Percentiles rank a stretch among this genome's conserved stretches.
Conservation (phyloP, 306 rosid genomes). For the Pachyrhizus erosus region DNA sequence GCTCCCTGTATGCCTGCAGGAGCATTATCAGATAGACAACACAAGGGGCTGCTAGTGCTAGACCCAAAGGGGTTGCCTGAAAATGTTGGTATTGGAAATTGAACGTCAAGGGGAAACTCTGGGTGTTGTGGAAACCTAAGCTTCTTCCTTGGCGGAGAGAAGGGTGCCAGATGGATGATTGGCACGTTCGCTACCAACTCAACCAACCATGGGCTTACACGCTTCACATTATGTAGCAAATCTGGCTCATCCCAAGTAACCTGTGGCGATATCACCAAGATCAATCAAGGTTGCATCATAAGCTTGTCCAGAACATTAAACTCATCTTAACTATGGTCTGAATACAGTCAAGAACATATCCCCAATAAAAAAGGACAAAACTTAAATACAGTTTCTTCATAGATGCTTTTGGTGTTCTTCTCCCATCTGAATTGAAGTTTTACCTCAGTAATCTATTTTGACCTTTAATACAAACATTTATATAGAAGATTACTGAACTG, state of each 20-base stretch:
- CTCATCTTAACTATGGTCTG: not conserved
- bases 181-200: slow-evolving; percentile 87
- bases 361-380: not conserved
- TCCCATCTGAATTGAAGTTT: not conserved
- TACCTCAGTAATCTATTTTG: not conserved
- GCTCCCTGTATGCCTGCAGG: slow-evolving; percentile 99
- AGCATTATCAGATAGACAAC: slow-evolving; percentile 84
- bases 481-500: not conserved
- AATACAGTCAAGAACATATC: not conserved
- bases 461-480: not conserved
- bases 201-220: slow-evolving; percentile 94
- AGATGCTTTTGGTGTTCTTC: not conserved
- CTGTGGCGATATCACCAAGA: slow-evolving; percentile 46
- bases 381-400: not conserved
- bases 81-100: slow-evolving; percentile 66
- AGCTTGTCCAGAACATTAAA: not conserved
- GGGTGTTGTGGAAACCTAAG: slow-evolving; percentile 70
- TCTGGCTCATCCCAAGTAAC: slow-evolving; percentile 99
- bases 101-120: slow-evolving; percentile 67
- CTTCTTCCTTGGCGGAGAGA: slow-evolving; percentile 90
- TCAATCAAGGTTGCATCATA: slow-evolving; percentile 31
- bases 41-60: slow-evolving; percentile 66
- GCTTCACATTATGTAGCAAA: slow-evolving; percentile 97
- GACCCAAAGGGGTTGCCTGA: slow-evolving; percentile 85
- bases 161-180: slow-evolving; percentile 64